Evolutionary conservation across 179 eudicot species (phyloP), one percentile per base, ranked within the genome.

Genomic region (Spergularia azorica): DNA sequence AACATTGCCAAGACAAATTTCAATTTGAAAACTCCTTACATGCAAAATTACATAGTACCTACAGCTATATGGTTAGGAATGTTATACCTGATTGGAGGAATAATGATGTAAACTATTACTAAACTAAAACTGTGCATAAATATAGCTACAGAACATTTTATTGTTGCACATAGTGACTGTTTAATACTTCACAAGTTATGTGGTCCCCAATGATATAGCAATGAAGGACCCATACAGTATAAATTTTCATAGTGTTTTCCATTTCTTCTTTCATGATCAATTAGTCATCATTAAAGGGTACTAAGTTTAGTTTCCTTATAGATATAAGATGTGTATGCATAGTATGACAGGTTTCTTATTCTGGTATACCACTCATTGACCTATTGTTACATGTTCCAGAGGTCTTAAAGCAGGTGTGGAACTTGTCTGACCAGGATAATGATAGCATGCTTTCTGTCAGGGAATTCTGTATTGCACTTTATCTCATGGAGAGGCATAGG

Each of bases 321-420:
- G n/a, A n/a, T n/a, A n/a, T 14, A 51, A 59, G n/a, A 32, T 21
- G 39, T 67, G 38, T 50, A 3, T 20, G 46, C 26, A 54, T 64
- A 62, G 67, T 59, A 14, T 73, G 77, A 52, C 46, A 61, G 38
- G 17, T 64, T 15, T 58, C 60, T 11, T 51, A n/a, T 36, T 70
- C 16, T 74, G 64, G 71, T 62, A 57, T 65, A 57, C 73, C 41
- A 72, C 79, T 84, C 48, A 76, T 73, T 69, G 16, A 55, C 51
- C n/a, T 75, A 14, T 75, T 77, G 71, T 86, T 77, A 74, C 76
- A 66, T 85, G 78, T 64, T 84, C 74, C 92, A 96, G 99, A 96
- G 91, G 83, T 96, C 83, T 80, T 96, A 79, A 96, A 88, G 89
- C 96, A 94, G 93, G 99, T 96, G 80, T 96, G 98, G 99, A 97